Base-by-base conservation (phyloP, 192 early-diverging fungal species). In the Gaertneriomyces semiglobifer region DNA sequence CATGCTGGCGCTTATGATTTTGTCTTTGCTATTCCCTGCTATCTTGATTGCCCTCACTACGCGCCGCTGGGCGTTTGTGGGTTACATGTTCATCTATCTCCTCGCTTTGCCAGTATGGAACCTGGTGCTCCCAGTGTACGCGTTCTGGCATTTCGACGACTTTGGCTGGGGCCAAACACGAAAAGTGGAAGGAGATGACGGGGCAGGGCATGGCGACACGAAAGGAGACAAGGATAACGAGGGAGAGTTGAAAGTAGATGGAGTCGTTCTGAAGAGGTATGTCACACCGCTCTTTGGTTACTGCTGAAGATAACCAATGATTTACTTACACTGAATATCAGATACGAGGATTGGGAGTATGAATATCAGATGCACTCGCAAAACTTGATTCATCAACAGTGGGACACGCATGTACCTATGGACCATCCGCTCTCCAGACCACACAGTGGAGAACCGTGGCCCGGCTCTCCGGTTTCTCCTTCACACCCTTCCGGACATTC, bases 11-110 rank as follows among this genome's bases (percentile, higher is more conserved):
- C 71, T 95, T 66, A 78, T 98, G 33, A 78, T 84, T 20, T 78
- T 83, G 20, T 87, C 92, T 59, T 78, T 96, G 53, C 89, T 91
- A 56, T 68, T 95, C 18, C 95, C 95, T 6, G 95, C 84, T 5
- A 72, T 98, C n/a, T 77, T 98, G 60, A 98, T 98, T 74, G 79
- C 88, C 43, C 78, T 94, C 54, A 96, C 93, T 0, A 91, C 95
- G 7, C 84, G 88, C 60, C 90, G 93, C 70, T 65, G 89, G 68
- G 74, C 91, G 46, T 98, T 93, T 72, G 79, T 98, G 25, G 68
- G 77, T 10, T 98, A 92, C 90, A 95, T 98, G 93, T 66, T 92
- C 54, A 79, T 96, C 33, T 73, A 86, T 74, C 63, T 88, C 53
- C 77, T 84, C 44, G 89, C 90, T 4, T 77, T 96, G 52, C 94